Evolutionary conservation across 2,329 filamentous ascomycete species (phyloP).

Genomic region (Colletotrichum neosansevieriae): DNA sequence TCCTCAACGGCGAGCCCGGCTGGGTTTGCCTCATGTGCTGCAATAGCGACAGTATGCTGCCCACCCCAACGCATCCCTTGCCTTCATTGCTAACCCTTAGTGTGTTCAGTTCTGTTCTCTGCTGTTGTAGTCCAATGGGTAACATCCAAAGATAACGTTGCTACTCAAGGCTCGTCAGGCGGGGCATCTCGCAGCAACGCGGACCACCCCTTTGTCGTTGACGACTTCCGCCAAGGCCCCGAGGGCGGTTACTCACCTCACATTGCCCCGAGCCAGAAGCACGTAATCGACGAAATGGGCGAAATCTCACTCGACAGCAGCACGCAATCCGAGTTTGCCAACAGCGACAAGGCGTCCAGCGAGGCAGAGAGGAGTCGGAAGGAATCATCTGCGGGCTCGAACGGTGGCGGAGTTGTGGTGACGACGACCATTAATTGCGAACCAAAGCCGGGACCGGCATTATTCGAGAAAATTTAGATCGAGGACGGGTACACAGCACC

Average conservation of each 20-base stretch:
- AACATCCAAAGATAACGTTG: slow-evolving; percentile 59
- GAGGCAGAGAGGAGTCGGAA: slow-evolving; percentile 2
- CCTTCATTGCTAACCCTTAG: neutral
- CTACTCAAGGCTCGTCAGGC: slow-evolving; percentile 34
- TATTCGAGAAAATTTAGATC: slow-evolving; percentile 23
- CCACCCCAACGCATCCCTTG: neutral
- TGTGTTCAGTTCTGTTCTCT: slow-evolving; percentile 66
- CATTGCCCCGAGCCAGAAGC: slow-evolving; percentile 43
- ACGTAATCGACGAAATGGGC: slow-evolving; percentile 43
- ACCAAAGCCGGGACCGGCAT: slow-evolving; percentile 43
- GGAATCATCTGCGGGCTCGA: neutral
- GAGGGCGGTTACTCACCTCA: slow-evolving; percentile 27
- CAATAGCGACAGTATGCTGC: slow-evolving; percentile 68
- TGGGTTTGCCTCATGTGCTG: slow-evolving; percentile 77
- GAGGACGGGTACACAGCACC: slow-evolving; percentile 25
- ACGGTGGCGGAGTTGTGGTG: slow-evolving; percentile 47
- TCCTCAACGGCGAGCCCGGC: slow-evolving; percentile 70
- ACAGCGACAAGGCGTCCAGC: slow-evolving; percentile 25
- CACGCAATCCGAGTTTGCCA: slow-evolving; percentile 2
- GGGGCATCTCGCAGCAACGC: slow-evolving; percentile 15
- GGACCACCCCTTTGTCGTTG: slow-evolving; percentile 3
- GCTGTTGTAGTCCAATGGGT: slow-evolving; percentile 73
- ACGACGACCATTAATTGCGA: slow-evolving; percentile 55
- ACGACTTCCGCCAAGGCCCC: slow-evolving; percentile 16
- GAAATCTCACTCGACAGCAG: slow-evolving; percentile 42